These are phyloP conservation scores for Physaria fendleri DNA, from an alignment of 345 rosid species.

Conservation along the genomic window DNA sequence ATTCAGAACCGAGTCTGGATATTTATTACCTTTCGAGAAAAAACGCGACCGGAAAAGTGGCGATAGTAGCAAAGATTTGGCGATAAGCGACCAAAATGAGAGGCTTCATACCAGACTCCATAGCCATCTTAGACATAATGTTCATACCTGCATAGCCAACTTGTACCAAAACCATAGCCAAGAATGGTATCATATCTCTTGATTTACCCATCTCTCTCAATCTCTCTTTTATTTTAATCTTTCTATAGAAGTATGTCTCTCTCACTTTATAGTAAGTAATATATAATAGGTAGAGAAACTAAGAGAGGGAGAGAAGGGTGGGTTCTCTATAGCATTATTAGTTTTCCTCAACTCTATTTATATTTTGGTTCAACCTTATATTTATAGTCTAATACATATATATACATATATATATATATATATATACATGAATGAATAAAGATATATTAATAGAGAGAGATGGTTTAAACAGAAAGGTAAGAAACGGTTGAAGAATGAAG, in stretches of 20 bases:
- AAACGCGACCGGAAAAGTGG: conserved; percentile 60
- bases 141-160: conserved; percentile 83
- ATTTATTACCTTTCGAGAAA: conserved; percentile 57
- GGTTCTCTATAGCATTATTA: too few species aligned
- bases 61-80: conserved; percentile 70
- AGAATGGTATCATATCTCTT: conserved; percentile 47
- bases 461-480: conserved; percentile 35
- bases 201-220: conserved; percentile 26
- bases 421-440: too few species aligned
- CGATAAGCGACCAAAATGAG: conserved; percentile 72
- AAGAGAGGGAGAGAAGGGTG: too few species aligned
- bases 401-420: not conserved
- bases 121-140: conserved; percentile 75
- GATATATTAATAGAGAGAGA: too few species aligned
- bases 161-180: conserved; percentile 75
- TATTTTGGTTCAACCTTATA: conserved; percentile 1
- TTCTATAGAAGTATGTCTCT: too few species aligned
- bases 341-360: conserved; percentile 8
- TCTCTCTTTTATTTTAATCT: conserved; percentile 16
- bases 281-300: too few species aligned
- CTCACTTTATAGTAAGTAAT: too few species aligned
- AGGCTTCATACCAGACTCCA: conserved; percentile 86
- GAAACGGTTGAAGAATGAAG: conserved; percentile 44
- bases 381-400: conserved; percentile 16
- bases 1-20: too few species aligned